Conservation (phyloP, 495 filamentous ascomycete species). For the Trichoderma gamsii region DNA sequence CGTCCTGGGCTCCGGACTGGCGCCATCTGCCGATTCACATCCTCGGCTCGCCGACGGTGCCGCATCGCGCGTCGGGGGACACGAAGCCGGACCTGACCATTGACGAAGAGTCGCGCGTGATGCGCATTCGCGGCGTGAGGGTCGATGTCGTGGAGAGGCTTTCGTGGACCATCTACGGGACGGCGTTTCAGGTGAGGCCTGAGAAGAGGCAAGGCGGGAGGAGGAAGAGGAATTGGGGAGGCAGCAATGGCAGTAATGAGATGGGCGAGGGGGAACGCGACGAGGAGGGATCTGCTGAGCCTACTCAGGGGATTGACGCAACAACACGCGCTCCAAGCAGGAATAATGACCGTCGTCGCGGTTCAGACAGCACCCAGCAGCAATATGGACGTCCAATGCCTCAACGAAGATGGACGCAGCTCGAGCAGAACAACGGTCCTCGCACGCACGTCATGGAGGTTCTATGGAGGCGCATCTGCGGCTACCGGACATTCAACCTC, state of each 20-base stretch:
- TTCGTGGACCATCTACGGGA: slow-evolving; percentile 15
- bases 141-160: slow-evolving; percentile 2
- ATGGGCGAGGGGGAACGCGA: background rate
- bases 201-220: background rate
- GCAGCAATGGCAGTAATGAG: background rate
- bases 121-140: background rate
- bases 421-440: background rate
- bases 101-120: background rate
- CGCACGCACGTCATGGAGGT: slow-evolving; percentile 6
- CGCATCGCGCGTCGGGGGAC: slow-evolving; percentile 15
- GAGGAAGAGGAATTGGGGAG: background rate
- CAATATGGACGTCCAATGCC: background rate
- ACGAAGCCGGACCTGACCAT: slow-evolving; percentile 10
- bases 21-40: slow-evolving; percentile 16
- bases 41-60: slow-evolving; percentile 14
- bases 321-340: background rate
- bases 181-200: slow-evolving; percentile 10
- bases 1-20: slow-evolving; percentile 24
- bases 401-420: background rate
- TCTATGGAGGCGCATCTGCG: slow-evolving; percentile 9
- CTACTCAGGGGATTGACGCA: background rate
- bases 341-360: too few relatives aligned
- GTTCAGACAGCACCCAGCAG: background rate
- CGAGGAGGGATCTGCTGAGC: too few relatives aligned
- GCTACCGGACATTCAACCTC: background rate